Evolutionary conservation across 2,329 filamentous ascomycete genomes (phyloP).

Genomic region (Hypoxylon sp.): DNA sequence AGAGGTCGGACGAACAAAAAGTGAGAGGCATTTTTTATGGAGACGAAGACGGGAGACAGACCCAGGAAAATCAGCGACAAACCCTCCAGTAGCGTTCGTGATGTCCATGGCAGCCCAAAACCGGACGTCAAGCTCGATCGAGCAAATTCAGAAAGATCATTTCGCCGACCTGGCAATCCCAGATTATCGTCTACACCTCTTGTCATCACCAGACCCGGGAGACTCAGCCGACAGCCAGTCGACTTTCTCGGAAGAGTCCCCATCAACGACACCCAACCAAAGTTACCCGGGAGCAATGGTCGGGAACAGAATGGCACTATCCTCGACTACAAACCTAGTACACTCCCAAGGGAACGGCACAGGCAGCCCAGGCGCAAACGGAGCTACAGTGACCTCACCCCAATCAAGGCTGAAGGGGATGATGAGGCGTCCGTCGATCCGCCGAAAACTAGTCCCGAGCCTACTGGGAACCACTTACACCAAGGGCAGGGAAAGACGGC

Average conservation of each 20-base stretch:
- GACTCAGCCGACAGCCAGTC: slow-evolving; percentile 20
- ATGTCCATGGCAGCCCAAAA: slow-evolving; percentile 33
- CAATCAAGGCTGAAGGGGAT: slow-evolving; percentile 46
- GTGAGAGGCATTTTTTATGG: slow-evolving; percentile 47
- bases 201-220: slow-evolving; percentile 27
- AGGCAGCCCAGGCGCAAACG: slow-evolving; percentile 28
- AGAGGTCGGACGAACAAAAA: slow-evolving; percentile 27
- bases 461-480: slow-evolving; percentile 32
- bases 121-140: slow-evolving; percentile 24
- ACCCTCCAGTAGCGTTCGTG: slow-evolving; percentile 16
- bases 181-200: slow-evolving; percentile 40
- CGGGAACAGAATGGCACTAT: slow-evolving; percentile 23
- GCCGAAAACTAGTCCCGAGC: slow-evolving; percentile 42
- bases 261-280: slow-evolving; percentile 13
- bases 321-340: slow-evolving; percentile 23
- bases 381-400: slow-evolving; percentile 52
- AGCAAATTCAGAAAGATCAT: slow-evolving; percentile 31
- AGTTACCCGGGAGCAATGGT: slow-evolving; percentile 9
- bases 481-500: slow-evolving; percentile 18
- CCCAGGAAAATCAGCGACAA: slow-evolving; percentile 35
- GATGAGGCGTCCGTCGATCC: slow-evolving; percentile 43
- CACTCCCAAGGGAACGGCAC: slow-evolving; percentile 17
- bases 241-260: slow-evolving; percentile 22
- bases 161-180: slow-evolving; percentile 43
- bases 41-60: slow-evolving; percentile 42